phyloP scores from a whole-genome alignment of 164 flowering plant genomes.

The Malania oleifera region DNA sequence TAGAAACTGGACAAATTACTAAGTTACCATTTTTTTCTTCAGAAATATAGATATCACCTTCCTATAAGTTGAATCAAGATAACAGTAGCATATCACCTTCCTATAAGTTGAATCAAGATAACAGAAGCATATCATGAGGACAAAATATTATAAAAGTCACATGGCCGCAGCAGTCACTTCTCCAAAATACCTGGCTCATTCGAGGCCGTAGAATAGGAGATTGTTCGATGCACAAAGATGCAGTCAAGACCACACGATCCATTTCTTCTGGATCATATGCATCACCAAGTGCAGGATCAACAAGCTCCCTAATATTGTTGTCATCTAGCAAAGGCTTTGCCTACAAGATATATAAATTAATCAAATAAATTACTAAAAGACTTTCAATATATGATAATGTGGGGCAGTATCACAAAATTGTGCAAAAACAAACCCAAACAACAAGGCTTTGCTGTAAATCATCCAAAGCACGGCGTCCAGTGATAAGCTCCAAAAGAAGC shows the following conservation, averaged over 20 bases:
- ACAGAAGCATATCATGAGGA: no score
- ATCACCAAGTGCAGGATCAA: slow-evolving; percentile 26
- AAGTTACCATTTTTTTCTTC: no score
- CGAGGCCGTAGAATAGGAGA: slow-evolving; percentile 31
- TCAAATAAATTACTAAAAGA: not conserved
- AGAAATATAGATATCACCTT: no score
- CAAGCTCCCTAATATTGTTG: slow-evolving; percentile 13
- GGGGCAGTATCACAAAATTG: not conserved
- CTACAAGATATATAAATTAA: slow-evolving; percentile 12
- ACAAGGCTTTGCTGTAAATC: slow-evolving; percentile 25
- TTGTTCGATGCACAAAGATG: slow-evolving; percentile 30
- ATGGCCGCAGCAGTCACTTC: no score
- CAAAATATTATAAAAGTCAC: no score
- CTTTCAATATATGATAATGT: not conserved
- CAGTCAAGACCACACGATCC: slow-evolving; percentile 28
- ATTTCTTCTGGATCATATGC: slow-evolving; percentile 21
- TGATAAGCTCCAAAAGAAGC: slow-evolving; percentile 32
- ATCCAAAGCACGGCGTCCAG: slow-evolving; percentile 33
- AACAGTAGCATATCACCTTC: no score
- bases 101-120: no score
- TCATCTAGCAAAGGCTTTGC: slow-evolving; percentile 32
- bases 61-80: no score
- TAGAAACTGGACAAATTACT: no score
- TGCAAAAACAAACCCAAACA: slow-evolving; percentile 23
- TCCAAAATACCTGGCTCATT: slow-evolving; percentile 31